These are phyloP conservation scores for Chaetomidium leptoderma DNA, from an alignment of 495 filamentous ascomycete genomes.

Conservation along the genomic window DNA sequence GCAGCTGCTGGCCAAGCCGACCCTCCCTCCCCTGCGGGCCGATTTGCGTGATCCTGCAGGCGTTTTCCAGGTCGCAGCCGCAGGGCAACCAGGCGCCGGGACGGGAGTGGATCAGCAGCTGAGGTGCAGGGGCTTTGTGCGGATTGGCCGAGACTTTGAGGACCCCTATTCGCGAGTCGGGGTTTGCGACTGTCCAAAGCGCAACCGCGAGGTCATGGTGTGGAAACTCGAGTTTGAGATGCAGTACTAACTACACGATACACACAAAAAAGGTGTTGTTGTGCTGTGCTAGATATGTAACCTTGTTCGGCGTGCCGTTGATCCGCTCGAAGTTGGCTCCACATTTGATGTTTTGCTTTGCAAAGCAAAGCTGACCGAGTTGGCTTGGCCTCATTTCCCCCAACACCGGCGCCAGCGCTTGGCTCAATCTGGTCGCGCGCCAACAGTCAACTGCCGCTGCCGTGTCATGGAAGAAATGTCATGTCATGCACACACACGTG, in stretches of 20 bases:
- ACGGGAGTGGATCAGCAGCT: constrained; percentile 4
- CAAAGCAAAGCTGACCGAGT: too few relatives aligned
- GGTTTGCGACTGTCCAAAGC: background rate
- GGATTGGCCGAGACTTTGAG: background rate
- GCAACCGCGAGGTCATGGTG: background rate
- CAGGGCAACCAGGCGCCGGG: background rate
- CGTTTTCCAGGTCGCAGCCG: background rate
- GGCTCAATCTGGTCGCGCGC: background rate
- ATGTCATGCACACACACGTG: constrained; percentile 1
- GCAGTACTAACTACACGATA: too few relatives aligned
- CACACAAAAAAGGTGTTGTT: too few relatives aligned
- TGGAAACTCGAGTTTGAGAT: background rate
- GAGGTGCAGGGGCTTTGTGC: background rate
- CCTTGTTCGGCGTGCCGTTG: too few relatives aligned
- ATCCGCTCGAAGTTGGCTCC: background rate
- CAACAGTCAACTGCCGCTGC: background rate
- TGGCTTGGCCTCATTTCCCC: constrained; percentile 3
- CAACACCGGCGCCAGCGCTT: background rate
- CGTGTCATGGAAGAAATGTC: background rate
- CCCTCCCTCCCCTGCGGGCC: background rate
- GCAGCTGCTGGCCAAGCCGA: background rate
- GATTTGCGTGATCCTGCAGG: constrained; percentile 9
- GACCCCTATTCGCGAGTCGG: background rate
- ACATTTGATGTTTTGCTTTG: too few relatives aligned
- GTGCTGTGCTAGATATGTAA: too few relatives aligned